Conservation (phyloP, 306 rosid genomes). For the Aeschynomene evenia region DNA sequence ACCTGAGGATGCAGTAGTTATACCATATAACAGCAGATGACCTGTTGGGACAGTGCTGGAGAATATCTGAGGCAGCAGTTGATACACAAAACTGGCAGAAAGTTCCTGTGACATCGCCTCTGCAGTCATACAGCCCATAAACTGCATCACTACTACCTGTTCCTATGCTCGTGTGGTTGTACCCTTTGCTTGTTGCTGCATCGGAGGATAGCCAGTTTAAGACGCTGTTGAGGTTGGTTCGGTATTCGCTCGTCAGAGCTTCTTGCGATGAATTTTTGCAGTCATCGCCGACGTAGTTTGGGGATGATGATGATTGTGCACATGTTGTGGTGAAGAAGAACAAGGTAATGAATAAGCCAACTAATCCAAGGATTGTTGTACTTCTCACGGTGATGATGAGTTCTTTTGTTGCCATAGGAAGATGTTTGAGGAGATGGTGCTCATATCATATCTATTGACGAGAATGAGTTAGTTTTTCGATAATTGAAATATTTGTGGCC, state of each 20-base stretch:
- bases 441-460: too few species aligned
- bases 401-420: not conserved
- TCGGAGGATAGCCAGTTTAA: conserved; percentile 18
- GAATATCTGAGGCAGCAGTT: conserved; percentile 26
- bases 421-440: not conserved
- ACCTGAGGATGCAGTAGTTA: conserved; percentile 34
- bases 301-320: conserved; percentile 22
- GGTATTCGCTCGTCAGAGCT: conserved; percentile 19
- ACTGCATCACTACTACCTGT: not conserved
- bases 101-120: conserved; percentile 31
- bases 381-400: not conserved
- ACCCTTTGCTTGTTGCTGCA: conserved; percentile 33
- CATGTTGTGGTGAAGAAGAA: conserved; percentile 7
- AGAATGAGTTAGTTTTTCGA: too few species aligned
- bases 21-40: conserved; percentile 32
- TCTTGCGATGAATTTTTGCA: conserved; percentile 27
- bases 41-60: conserved; percentile 29
- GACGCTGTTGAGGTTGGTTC: conserved; percentile 28
- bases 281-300: conserved; percentile 32
- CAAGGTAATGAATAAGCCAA: conserved; percentile 5
- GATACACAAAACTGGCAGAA: conserved; percentile 46
- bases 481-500: too few species aligned
- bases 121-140: conserved; percentile 43
- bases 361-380: not conserved
- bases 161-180: conserved; percentile 30